Percentiles rank a stretch among this genome's conserved stretches.
These are phyloP conservation scores for Clathrus columnatus DNA, from an alignment of 768 basidiomycete species.

Conservation along the genomic window DNA sequence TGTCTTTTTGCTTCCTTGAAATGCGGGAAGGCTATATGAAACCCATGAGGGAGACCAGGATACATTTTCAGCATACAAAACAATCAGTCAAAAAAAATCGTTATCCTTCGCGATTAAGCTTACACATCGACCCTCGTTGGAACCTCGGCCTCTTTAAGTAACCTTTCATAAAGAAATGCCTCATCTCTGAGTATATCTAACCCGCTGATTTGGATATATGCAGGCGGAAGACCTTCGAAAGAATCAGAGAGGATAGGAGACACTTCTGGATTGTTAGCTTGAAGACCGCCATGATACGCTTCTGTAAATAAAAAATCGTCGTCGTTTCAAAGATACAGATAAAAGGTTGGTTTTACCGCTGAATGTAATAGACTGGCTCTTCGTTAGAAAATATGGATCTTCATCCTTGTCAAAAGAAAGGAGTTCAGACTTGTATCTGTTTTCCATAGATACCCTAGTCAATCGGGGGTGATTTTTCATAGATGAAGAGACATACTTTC, in stretches of 20 bases:
- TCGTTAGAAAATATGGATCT: slow-evolving; percentile 14
- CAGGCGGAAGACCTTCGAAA: slow-evolving; percentile 18
- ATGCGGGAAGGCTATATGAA: too few relatives aligned
- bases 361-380: slow-evolving; percentile 1
- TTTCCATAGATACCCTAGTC: background rate
- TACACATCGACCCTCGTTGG: slow-evolving; percentile 18
- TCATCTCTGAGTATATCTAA: slow-evolving; percentile 23
- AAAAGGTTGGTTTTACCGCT: background rate
- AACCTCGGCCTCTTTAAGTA: slow-evolving; percentile 18
- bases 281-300: background rate
- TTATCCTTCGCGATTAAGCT: background rate
- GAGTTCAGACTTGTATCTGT: slow-evolving; percentile 17
- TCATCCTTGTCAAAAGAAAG: slow-evolving; percentile 17
- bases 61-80: background rate
- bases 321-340: background rate
- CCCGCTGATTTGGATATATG: slow-evolving; percentile 19
- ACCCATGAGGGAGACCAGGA: background rate
- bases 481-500: slow-evolving; percentile 14
- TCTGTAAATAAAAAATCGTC: background rate
- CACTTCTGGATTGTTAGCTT: slow-evolving; percentile 3
- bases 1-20: too few relatives aligned
- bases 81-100: background rate
- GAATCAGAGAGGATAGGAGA: slow-evolving; percentile 17
- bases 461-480: background rate
- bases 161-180: slow-evolving; percentile 19